phyloP scores from a whole-genome alignment of 108 stramenopile species.

The Nannochloropsis gaditana region DNA sequence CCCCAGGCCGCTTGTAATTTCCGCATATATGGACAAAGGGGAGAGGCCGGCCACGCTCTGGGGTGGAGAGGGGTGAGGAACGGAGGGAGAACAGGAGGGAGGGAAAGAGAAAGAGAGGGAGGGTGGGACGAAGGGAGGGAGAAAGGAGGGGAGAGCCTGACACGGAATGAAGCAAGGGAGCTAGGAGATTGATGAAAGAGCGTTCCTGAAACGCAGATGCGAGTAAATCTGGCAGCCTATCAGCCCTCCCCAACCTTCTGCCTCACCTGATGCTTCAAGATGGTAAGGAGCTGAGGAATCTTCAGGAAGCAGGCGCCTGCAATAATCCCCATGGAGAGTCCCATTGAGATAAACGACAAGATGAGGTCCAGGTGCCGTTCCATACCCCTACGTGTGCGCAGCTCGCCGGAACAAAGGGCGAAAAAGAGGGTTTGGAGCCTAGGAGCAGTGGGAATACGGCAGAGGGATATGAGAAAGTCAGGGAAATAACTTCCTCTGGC shows the following conservation, averaged over 20 bases:
- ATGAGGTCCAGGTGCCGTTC: background rate
- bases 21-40: background rate
- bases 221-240: no score
- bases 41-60: background rate
- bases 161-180: no score
- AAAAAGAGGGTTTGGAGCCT: background rate
- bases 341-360: background rate
- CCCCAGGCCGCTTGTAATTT: background rate
- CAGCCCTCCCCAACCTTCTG: background rate
- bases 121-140: background rate
- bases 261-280: background rate
- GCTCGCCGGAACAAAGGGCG: background rate
- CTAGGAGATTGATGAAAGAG: no score
- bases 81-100: background rate
- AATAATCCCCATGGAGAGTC: background rate
- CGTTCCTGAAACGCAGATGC: no score
- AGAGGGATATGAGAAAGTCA: no score
- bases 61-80: background rate
- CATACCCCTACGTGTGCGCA: background rate
- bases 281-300: background rate
- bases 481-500: no score
- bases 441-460: background rate
- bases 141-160: background rate
- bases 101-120: background rate
- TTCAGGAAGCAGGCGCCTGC: background rate